Conservation (phyloP, 176 grass and related monocot species). For the Echinochloa phyllopogon region DNA sequence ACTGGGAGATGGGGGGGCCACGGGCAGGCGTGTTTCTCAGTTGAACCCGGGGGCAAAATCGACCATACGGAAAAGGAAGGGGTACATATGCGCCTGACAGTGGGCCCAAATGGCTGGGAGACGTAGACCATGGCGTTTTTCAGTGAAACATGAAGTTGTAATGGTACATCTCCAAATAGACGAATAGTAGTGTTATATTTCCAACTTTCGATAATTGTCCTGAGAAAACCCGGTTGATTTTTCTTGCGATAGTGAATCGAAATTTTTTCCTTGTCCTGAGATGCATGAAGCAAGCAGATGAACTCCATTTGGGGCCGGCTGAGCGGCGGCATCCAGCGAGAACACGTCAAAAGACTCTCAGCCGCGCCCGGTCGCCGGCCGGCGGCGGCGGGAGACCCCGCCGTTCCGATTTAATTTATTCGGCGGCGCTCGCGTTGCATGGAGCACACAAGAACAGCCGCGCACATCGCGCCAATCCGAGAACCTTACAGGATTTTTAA, state of each 20-base stretch:
- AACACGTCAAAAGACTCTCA: background rate
- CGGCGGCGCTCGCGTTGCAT: background rate
- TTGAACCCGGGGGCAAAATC: too few species aligned
- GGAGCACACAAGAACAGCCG: slow-evolving; percentile 13
- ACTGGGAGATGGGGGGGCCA: too few species aligned
- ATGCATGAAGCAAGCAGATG: background rate
- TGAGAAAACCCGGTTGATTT: too few species aligned
- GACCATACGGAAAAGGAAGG: too few species aligned
- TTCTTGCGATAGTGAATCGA: background rate
- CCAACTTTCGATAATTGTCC: too few species aligned
- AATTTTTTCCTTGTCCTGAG: background rate
- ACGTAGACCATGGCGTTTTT: too few species aligned
- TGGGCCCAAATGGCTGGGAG: too few species aligned
- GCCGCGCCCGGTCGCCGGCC: background rate
- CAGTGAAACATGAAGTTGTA: too few species aligned
- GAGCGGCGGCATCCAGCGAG: background rate
- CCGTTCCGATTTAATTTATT: background rate
- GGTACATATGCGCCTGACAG: too few species aligned
- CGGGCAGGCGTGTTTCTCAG: too few species aligned
- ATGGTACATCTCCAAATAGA: too few species aligned
- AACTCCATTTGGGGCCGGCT: background rate
- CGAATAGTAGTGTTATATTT: too few species aligned
- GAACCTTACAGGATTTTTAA: background rate
- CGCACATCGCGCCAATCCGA: slow-evolving; percentile 6
- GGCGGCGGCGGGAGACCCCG: background rate